Conservation (phyloP, 169 alveolate species). For the Plasmodium falciparum region DNA sequence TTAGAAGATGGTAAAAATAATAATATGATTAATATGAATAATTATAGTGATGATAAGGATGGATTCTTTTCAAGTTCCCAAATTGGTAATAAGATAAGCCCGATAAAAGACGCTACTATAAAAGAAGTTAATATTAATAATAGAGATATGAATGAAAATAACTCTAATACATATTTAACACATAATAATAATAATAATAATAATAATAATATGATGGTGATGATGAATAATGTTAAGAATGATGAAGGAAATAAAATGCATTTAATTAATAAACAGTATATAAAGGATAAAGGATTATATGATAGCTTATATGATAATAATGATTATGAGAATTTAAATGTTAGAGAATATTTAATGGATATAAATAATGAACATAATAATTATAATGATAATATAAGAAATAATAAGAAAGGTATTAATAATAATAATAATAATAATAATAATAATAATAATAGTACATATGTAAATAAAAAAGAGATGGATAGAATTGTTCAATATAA, state of each 20-base stretch:
- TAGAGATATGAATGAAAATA: not conserved
- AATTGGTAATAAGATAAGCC: no score
- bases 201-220: not conserved
- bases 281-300: not conserved
- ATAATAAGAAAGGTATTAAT: not conserved
- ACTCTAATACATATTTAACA: not conserved
- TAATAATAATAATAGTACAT: not conserved
- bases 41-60: not conserved
- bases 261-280: not conserved
- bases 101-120: not conserved
- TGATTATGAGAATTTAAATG: not conserved
- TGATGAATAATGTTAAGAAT: not conserved
- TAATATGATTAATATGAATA: not conserved
- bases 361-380: not conserved
- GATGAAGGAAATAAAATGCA: not conserved
- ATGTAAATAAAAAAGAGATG: conserved; percentile 36
- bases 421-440: not conserved
- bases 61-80: no score
- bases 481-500: conserved; percentile 41
- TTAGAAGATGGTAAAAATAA: not conserved
- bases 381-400: not conserved
- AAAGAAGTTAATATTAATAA: not conserved
- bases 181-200: not conserved
- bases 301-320: not conserved
- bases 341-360: conserved; percentile 6